Evolutionary conservation across 2,329 filamentous ascomycete genomes (phyloP), one percentile per base, ranked within the genome.

Genomic region (Cadophora luteo-olivacea): DNA sequence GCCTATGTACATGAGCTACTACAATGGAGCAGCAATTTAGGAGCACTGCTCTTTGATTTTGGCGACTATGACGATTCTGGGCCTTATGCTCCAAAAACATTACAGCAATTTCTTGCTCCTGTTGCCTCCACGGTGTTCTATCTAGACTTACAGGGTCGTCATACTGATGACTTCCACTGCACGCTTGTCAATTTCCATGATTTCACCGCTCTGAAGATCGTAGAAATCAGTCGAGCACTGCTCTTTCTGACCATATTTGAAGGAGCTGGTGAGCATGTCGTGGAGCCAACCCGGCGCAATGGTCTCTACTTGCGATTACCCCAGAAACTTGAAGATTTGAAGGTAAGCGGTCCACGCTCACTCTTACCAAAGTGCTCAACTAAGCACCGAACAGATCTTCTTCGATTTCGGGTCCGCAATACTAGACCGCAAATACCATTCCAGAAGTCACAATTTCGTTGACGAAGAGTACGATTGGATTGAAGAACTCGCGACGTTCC

Each of bases 381-480:
- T 60, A 33, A 60, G 9, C 1, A 19, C 2, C 1, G 3, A 41
- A 16, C 11, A 60, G 33, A 38, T 60, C n/a, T 60, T 60, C 55
- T 38, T 60, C 7, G 55, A 60, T n/a, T 38, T 38, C 36, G 55
- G 55, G 3, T 38, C 55, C 9, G 55, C 55, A 19, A 60, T 60
- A 41, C 22, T 60, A 6, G 55, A 60, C 25, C 55, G 32, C 55
- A 12, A 25, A 14, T 41, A 22, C n/a, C 55, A 60, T 24, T 8
- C 33, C 33, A 16, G 22, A 41, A 33, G 36, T 24, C 55, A 60
- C 33, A 60, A 60, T 9, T 25, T 38, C n/a, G 36, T 60, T 5
- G 33, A 60, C n/a, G 55, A 60, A 25, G 55, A 60, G 33, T 60
- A 60, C 33, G 33, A 60, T 33, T 38, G 36, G 55, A 60, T 60